Conservation (phyloP, 306 rosid species). For the Malus fusca region DNA sequence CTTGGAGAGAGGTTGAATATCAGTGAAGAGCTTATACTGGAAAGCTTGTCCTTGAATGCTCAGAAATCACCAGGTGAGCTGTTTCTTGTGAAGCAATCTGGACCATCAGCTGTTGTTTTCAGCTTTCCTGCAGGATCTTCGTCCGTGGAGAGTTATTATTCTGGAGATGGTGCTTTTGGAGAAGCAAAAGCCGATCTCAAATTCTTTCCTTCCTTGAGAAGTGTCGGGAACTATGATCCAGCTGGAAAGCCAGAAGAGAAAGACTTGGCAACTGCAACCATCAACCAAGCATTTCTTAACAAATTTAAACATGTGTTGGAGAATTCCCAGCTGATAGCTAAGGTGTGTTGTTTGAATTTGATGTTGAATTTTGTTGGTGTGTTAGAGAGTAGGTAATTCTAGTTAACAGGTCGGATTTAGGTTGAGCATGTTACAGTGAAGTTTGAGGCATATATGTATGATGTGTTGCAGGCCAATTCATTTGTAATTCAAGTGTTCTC, state of each 20-base stretch:
- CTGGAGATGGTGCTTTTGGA: slow-evolving; percentile 31
- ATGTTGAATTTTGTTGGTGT: background rate
- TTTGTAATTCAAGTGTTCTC: background rate
- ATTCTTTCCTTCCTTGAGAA: slow-evolving; percentile 48
- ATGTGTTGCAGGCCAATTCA: background rate
- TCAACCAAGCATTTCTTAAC: slow-evolving; percentile 39
- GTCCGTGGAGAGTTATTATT: slow-evolving; percentile 33
- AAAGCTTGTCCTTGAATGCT: slow-evolving; percentile 35
- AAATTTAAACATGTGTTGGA: slow-evolving; percentile 25
- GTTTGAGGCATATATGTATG: background rate
- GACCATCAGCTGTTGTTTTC: slow-evolving; percentile 23
- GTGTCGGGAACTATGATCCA: slow-evolving; percentile 51
- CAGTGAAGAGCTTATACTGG: slow-evolving; percentile 30
- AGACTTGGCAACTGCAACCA: slow-evolving; percentile 20
- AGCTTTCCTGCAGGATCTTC: slow-evolving; percentile 44
- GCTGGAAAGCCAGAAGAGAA: background rate
- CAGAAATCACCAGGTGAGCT: slow-evolving; percentile 16
- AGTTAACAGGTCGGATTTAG: no score
- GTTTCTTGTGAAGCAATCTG: slow-evolving; percentile 10
- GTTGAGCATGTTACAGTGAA: background rate
- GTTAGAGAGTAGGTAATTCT: background rate
- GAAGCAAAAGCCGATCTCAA: slow-evolving; percentile 27
- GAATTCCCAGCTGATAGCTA: slow-evolving; percentile 7
- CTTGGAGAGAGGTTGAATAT: slow-evolving; percentile 30
- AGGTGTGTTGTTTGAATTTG: slow-evolving; percentile 22